Evolutionary conservation across 116 monocot genomes (phyloP).

Genomic region (Dioscorea cayenensis): DNA sequence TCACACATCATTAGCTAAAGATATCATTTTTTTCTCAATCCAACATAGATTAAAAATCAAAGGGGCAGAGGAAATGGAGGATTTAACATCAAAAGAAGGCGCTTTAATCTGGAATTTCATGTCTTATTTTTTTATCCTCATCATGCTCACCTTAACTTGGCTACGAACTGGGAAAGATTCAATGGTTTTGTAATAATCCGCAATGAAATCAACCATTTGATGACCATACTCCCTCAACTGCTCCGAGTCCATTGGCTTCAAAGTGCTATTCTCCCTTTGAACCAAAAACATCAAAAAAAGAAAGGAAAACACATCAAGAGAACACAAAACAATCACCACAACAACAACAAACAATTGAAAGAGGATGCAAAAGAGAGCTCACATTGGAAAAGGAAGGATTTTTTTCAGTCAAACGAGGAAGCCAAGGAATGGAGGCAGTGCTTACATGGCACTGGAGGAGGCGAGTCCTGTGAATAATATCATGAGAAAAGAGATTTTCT

Average conservation of each 20-base stretch:
- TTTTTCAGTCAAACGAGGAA: neutral
- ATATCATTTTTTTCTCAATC: neutral
- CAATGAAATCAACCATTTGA: slow-evolving; percentile 88
- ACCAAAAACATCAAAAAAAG: neutral
- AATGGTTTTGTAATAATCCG: slow-evolving; percentile 81
- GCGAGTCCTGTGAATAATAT: neutral
- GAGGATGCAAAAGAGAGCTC: neutral
- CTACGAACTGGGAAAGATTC: slow-evolving; percentile 73
- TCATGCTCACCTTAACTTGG: slow-evolving; percentile 63
- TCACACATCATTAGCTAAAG: neutral
- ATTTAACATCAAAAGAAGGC: neutral
- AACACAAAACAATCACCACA: neutral
- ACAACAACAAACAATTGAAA: neutral
- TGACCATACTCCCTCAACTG: slow-evolving; percentile 64
- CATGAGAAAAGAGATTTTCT: neutral
- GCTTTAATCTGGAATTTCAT: neutral
- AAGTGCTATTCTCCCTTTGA: slow-evolving; percentile 25
- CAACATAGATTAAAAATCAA: neutral
- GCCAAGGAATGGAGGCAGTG: neutral
- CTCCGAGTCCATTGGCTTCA: slow-evolving; percentile 67
- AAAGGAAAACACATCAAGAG: neutral
- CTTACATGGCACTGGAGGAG: neutral
- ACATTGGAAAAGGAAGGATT: neutral
- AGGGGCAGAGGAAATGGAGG: neutral
- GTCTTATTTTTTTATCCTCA: too few species aligned